Percentiles rank a stretch among this genome's conserved stretches.
Evolutionary conservation across 768 basidiomycete species (phyloP).

Genomic region (Cyathus striatus): DNA sequence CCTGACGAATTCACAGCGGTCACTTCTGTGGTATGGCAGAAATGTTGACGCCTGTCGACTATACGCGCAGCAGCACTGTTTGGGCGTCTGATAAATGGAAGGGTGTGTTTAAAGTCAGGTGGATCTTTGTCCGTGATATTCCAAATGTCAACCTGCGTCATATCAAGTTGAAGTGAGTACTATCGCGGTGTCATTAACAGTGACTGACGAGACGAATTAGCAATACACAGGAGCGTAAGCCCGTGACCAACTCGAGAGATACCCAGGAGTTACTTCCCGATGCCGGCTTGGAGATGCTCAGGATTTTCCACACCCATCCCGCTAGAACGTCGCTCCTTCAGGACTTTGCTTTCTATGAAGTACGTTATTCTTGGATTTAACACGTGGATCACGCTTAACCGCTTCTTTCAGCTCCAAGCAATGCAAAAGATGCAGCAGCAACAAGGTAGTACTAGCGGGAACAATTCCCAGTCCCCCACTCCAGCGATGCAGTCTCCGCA

Average conservation of each 20-base stretch:
- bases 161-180: constrained; percentile 74
- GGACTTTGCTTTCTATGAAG: constrained; percentile 91
- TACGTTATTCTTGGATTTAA: no score
- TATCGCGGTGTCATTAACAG: neutral
- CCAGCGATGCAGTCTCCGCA: constrained; percentile 35
- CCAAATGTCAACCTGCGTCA: constrained; percentile 87
- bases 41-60: constrained; percentile 96
- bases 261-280: constrained; percentile 96
- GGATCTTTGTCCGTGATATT: constrained; percentile 96
- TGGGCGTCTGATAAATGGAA: constrained; percentile 99
- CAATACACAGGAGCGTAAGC: constrained; percentile 97
- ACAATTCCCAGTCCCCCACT: constrained; percentile 24
- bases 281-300: constrained; percentile 93
- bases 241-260: constrained; percentile 96
- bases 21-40: constrained; percentile 99
- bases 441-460: constrained; percentile 24
- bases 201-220: constrained; percentile 37
- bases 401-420: constrained; percentile 62
- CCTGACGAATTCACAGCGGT: constrained; percentile 43
- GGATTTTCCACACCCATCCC: constrained; percentile 92
- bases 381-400: no score
- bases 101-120: constrained; percentile 96
- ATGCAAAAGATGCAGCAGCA: constrained; percentile 66
- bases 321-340: constrained; percentile 90
- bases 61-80: constrained; percentile 89